Evolutionary conservation across 106 monocot genomes (phyloP).

Genomic region (Dioscorea zingiberensis): DNA sequence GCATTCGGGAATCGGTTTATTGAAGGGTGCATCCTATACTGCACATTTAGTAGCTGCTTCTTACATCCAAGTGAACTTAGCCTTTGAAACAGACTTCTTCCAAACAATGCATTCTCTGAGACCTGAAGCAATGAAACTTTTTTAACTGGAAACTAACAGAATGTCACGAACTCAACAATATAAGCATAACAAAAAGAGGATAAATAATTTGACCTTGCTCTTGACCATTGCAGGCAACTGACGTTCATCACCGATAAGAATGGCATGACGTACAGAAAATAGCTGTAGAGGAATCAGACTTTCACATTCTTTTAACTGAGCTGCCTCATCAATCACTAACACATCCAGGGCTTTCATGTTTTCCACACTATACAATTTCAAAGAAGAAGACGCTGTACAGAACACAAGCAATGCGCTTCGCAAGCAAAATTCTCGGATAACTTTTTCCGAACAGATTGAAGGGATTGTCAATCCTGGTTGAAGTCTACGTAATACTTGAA

Average conservation of each 20-base stretch:
- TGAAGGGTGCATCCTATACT: constrained; percentile 39
- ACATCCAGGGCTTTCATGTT: constrained; percentile 1
- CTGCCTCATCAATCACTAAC: constrained; percentile 48
- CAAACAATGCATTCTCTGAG: constrained; percentile 12
- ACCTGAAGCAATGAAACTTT: constrained; percentile 1
- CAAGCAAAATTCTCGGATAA: constrained; percentile 12
- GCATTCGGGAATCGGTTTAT: constrained; percentile 32
- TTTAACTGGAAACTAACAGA: too few relatives aligned
- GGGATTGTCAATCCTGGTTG: not conserved
- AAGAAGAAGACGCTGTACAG: constrained; percentile 26
- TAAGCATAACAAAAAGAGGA: not conserved
- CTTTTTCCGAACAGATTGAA: not conserved
- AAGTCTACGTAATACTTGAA: constrained; percentile 4
- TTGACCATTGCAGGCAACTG: constrained; percentile 34
- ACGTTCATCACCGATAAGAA: constrained; percentile 29
- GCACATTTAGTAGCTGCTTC: constrained; percentile 16
- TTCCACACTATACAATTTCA: constrained; percentile 8
- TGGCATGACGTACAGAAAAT: constrained; percentile 7
- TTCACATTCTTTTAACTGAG: constrained; percentile 45
- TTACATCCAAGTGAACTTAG: constrained; percentile 10
- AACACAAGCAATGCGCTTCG: constrained; percentile 6
- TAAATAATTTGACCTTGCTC: constrained; percentile 15
- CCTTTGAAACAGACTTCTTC: constrained; percentile 22
- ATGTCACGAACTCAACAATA: not conserved
- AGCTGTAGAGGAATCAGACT: constrained; percentile 29